These are phyloP conservation scores for Sarocladium kiliense DNA, from an alignment of 2,329 filamentous ascomycete species.

Conservation along the genomic window DNA sequence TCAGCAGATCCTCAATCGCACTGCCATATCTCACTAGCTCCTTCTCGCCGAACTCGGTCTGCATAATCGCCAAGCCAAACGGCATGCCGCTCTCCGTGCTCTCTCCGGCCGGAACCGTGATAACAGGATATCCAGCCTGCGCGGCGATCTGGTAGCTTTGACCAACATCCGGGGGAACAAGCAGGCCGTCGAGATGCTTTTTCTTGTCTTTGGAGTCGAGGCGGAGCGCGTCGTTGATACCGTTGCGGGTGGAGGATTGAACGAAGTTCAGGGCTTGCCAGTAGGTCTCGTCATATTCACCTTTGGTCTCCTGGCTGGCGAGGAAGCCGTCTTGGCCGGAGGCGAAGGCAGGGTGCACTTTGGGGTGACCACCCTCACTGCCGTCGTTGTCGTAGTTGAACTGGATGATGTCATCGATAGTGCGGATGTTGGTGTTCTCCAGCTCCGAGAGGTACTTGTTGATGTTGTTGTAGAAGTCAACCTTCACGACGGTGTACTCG, in stretches of 20 bases:
- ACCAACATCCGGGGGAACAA: slow-evolving; percentile 64
- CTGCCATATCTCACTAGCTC: slow-evolving; percentile 52
- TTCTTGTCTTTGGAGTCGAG: slow-evolving; percentile 29
- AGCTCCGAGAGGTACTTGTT: slow-evolving; percentile 58
- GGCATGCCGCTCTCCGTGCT: slow-evolving; percentile 52
- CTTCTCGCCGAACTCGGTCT: slow-evolving; percentile 53
- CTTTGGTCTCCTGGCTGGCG: slow-evolving; percentile 55
- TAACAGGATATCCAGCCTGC: slow-evolving; percentile 69
- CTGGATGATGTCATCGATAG: slow-evolving; percentile 59
- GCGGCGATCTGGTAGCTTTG: slow-evolving; percentile 66
- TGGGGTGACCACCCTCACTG: slow-evolving; percentile 59
- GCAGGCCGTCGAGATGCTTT: slow-evolving; percentile 57
- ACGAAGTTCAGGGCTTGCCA: slow-evolving; percentile 61
- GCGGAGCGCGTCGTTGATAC: slow-evolving; percentile 63
- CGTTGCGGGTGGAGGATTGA: slow-evolving; percentile 53
- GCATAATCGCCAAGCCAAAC: slow-evolving; percentile 37
- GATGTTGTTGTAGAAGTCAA: slow-evolving; percentile 62
- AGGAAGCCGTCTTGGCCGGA: slow-evolving; percentile 70
- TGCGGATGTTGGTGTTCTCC: slow-evolving; percentile 52
- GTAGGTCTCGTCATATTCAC: slow-evolving; percentile 60
- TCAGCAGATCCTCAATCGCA: slow-evolving; percentile 54
- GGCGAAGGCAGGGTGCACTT: slow-evolving; percentile 52
- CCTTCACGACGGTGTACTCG: slow-evolving; percentile 68
- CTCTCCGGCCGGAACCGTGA: slow-evolving; percentile 62
- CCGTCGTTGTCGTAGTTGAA: slow-evolving; percentile 61